Evolutionary conservation across 1,284 basidiomycete species (phyloP), one percentile per base, ranked within the genome.

Genomic region (Moesziomyces sp.): DNA sequence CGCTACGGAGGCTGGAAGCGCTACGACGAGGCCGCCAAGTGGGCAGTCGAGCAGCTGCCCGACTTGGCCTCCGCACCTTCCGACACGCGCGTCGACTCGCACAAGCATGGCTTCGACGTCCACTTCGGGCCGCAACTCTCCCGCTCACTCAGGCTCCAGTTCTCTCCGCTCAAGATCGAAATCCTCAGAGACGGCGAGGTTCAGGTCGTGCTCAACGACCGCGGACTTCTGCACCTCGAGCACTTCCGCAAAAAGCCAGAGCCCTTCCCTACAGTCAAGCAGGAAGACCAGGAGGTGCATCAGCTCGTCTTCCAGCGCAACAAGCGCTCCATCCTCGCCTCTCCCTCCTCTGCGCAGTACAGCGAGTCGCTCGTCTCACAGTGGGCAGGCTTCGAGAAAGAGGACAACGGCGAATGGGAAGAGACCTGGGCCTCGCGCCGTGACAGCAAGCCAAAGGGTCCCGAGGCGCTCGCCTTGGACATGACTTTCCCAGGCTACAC

Each of bases 401-500:
- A 92, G 23, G 87, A 87, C 30, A 90, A 94, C 72, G 91, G 83
- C 49, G 82, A 81, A 52, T 99, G 94, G 91, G 92, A 96, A 76
- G 96, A 99, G 86, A 89, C 86, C 0, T 99, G 93, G 86, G 88
- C 86, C 35, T 89, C 90, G 5, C 94, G 93, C 89, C 92, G 89
- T 0, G 97, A 99, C 84, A 88, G 90, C 3, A 99, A 99, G 85
- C 96, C 96, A 0, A 97, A 97, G 87, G 97, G 95, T 92, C 97
- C 96, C 23, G 94, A 99, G 85, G 94, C 92, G 0, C 88, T 97
- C 57, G 94, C 92, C 0, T 83, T 99, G 66, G 97, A 99, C 82
- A 91, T 99, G 76, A 89, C 89, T 60, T 99, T 99, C 88, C 95
- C 95, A 1, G 91, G 90, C 69, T 93, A 94, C 66, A 89, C 90